These are phyloP conservation scores for Ascochyta lentis DNA, from an alignment of 2,329 filamentous ascomycete species.

Conservation along the genomic window DNA sequence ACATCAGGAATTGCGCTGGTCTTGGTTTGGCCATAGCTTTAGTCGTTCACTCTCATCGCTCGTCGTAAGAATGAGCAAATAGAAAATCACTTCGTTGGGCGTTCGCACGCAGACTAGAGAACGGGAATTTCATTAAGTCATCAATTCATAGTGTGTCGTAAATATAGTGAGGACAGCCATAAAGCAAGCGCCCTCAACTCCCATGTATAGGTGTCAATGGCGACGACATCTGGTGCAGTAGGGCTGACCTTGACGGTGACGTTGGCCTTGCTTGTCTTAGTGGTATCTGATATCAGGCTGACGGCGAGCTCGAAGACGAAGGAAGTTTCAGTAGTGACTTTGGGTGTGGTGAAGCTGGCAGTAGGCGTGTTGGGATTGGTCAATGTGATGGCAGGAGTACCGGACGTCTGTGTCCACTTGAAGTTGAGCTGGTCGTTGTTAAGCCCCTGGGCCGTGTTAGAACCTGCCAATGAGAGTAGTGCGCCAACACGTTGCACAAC, in stretches of 20 bases:
- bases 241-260: constrained; percentile 39
- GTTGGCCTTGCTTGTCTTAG: constrained; percentile 30
- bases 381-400: constrained; percentile 30
- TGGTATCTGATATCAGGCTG: constrained; percentile 33
- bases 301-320: constrained; percentile 42
- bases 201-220: constrained; percentile 45
- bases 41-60: no score
- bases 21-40: not conserved
- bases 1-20: not conserved
- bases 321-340: constrained; percentile 25
- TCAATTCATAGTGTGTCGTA: not conserved
- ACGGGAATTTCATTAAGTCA: not conserved
- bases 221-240: constrained; percentile 36
- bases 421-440: constrained; percentile 37
- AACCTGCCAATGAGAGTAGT: constrained; percentile 36
- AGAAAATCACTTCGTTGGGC: no score
- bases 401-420: constrained; percentile 38
- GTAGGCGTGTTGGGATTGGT: constrained; percentile 28
- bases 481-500: constrained; percentile 40
- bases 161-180: not conserved
- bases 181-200: constrained; percentile 11
- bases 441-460: constrained; percentile 34
- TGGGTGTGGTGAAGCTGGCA: constrained; percentile 33
- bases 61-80: no score
- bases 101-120: no score